Evolutionary conservation across 345 rosid species (phyloP), one percentile per base, ranked within the genome.

Genomic region (Moringa oleifera): DNA sequence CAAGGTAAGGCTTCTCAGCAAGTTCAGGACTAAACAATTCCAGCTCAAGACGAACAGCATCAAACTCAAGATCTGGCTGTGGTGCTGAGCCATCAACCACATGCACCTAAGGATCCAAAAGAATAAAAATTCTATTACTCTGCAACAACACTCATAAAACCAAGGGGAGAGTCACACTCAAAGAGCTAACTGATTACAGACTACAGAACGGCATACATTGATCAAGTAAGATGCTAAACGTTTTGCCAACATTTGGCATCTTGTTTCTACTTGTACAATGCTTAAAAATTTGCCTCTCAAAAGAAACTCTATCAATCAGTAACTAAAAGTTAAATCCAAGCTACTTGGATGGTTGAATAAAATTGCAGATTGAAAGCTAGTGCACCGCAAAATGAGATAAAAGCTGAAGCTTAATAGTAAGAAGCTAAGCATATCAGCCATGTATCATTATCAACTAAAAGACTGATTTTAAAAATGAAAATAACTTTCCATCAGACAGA

Each of bases 11-110:
- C 77, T 90, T 90, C 68, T 80, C 95, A 20, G 92, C 86, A 23
- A 86, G 58, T 64, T 88, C 95, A 58, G 97, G 99, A 73, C 84
- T 85, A 61, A 94, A 90, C 72, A 90, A 55, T 75, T 94, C 97
- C 56, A 94, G 81, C 79, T 94, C 99, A 3, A 94, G 96, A 55
- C 96, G 92, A 72, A 94, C 85, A 41, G 91, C 96, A 76, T 88
- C 98, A 69, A 85, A 88, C 76, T 94, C 99, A 58, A 85, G 70
- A 59, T 86, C 96, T 64, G 96, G 89, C 74, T 94, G 93, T 52
- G 71, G 81, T 53, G 86, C 72, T 23, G 95, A 90, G 59, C 96
- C 95, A 85, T 94, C 97, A 57, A 90, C 85, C 21, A 94, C 85
- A 83, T 90, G 99, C 31, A 90, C 84, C 95, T 94, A 65, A 45